Conservation (phyloP, 305 asterid genomes). For the Rubia peregrina region DNA sequence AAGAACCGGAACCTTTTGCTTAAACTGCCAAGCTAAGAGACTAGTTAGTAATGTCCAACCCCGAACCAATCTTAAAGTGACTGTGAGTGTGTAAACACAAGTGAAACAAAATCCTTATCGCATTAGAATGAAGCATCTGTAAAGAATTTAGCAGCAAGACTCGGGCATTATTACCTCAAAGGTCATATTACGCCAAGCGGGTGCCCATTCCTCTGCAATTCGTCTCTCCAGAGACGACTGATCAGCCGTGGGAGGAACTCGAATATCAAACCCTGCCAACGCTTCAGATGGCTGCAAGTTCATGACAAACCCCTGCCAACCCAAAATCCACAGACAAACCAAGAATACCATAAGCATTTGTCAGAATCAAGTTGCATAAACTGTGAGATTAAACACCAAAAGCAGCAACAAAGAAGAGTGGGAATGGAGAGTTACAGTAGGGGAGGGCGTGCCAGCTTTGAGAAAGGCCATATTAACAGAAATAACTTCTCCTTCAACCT, state of each 20-base stretch:
- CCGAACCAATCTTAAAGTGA: not conserved
- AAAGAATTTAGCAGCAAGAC: not conserved
- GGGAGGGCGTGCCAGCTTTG: slow-evolving; percentile 94
- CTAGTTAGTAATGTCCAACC: slow-evolving; percentile 23
- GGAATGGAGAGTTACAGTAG: slow-evolving; percentile 45
- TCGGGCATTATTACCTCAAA: slow-evolving; percentile 51
- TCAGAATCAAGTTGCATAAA: not conserved
- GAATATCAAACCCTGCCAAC: slow-evolving; percentile 88
- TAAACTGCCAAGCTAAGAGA: slow-evolving; percentile 56
- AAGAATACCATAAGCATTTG: not conserved
- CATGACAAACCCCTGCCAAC: slow-evolving; percentile 84
- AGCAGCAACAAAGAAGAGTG: not conserved
- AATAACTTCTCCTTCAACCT: slow-evolving; percentile 80
- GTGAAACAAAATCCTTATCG: not conserved
- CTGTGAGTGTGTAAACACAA: not conserved
- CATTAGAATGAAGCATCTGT: not conserved
- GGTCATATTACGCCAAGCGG: slow-evolving; percentile 77
- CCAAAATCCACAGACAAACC: slow-evolving; percentile 7
- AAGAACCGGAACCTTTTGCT: slow-evolving; percentile 36
- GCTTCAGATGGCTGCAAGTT: slow-evolving; percentile 99
- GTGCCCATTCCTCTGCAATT: slow-evolving; percentile 95
- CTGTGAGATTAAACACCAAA: not conserved
- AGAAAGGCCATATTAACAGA: slow-evolving; percentile 86
- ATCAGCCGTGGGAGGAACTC: slow-evolving; percentile 85
- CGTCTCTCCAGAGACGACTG: slow-evolving; percentile 68